Evolutionary conservation across 2,329 filamentous ascomycete genomes (phyloP).

Genomic region (Apiospora sp.): DNA sequence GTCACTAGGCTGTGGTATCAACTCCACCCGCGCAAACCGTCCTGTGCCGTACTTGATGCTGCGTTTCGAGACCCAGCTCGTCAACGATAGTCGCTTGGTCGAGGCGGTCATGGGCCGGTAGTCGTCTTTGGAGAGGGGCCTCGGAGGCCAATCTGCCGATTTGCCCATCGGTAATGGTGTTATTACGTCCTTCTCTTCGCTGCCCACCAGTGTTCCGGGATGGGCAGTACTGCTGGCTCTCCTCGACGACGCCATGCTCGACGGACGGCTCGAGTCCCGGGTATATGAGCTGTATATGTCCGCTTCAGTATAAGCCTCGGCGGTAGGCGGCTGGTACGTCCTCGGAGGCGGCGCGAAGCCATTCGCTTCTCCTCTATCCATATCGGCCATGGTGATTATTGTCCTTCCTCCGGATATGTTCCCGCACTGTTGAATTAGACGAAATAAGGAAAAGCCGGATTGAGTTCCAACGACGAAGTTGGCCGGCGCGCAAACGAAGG

Average conservation of each 20-base stretch:
- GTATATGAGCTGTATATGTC: background rate
- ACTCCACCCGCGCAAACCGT: conserved; percentile 51
- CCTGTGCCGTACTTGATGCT: conserved; percentile 58
- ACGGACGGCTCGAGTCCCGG: background rate
- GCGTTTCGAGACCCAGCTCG: conserved; percentile 43
- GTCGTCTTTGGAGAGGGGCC: background rate
- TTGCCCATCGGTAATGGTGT: background rate
- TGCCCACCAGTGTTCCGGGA: background rate
- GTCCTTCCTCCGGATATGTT: background rate
- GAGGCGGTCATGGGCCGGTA: conserved; percentile 42
- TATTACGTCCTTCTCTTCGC: background rate
- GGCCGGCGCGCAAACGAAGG: conserved; percentile 37
- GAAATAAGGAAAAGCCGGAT: conserved; percentile 26
- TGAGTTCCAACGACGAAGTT: conserved; percentile 10
- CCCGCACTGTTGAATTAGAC: conserved; percentile 9
- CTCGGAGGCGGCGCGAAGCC: background rate
- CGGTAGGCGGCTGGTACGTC: background rate
- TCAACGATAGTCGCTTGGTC: conserved; percentile 47
- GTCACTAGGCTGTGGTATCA: conserved; percentile 64
- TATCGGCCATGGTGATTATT: conserved; percentile 8
- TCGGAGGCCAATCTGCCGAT: background rate
- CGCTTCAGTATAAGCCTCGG: background rate
- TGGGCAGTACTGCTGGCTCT: background rate
- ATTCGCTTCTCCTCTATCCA: background rate
- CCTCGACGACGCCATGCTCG: background rate